Evolutionary conservation across 2,329 filamentous ascomycete genomes (phyloP).

Genomic region (Clonostachys rhizophaga): DNA sequence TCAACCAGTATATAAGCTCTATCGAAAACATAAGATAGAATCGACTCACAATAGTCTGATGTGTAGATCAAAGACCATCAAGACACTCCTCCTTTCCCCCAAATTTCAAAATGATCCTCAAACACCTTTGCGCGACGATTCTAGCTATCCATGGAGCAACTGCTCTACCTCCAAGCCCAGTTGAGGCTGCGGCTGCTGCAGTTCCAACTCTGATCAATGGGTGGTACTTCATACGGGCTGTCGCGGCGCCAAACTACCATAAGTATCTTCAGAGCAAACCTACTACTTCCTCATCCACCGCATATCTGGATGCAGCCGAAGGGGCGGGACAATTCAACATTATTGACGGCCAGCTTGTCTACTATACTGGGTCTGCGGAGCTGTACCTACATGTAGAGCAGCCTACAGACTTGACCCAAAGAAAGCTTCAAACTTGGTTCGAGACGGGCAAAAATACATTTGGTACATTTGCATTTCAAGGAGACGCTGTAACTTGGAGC

Average conservation of each 20-base stretch:
- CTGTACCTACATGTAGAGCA: constrained; percentile 43
- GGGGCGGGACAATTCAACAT: constrained; percentile 56
- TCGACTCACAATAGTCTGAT: too few relatives aligned
- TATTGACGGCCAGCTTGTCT: constrained; percentile 48
- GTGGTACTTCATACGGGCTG: constrained; percentile 54
- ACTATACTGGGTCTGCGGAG: constrained; percentile 32
- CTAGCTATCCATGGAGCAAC: too few relatives aligned
- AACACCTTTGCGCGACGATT: too few relatives aligned
- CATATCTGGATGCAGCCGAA: constrained; percentile 43
- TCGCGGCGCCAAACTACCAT: constrained; percentile 52
- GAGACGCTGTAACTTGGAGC: constrained; percentile 54
- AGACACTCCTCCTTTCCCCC: too few relatives aligned
- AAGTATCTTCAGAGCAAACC: constrained; percentile 46
- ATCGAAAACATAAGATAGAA: too few relatives aligned
- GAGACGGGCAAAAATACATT: constrained; percentile 43
- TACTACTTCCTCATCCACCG: constrained; percentile 34
- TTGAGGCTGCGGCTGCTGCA: neutral
- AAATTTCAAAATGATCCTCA: too few relatives aligned
- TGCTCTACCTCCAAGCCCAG: neutral
- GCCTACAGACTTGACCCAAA: constrained; percentile 36
- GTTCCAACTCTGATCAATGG: constrained; percentile 37
- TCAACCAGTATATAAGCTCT: too few relatives aligned
- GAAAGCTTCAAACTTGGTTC: constrained; percentile 46
- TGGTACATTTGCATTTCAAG: constrained; percentile 51
- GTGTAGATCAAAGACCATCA: too few relatives aligned